These are phyloP conservation scores for Maudiozyma barnettii DNA, from an alignment of 805 yeast species.

Conservation along the genomic window DNA sequence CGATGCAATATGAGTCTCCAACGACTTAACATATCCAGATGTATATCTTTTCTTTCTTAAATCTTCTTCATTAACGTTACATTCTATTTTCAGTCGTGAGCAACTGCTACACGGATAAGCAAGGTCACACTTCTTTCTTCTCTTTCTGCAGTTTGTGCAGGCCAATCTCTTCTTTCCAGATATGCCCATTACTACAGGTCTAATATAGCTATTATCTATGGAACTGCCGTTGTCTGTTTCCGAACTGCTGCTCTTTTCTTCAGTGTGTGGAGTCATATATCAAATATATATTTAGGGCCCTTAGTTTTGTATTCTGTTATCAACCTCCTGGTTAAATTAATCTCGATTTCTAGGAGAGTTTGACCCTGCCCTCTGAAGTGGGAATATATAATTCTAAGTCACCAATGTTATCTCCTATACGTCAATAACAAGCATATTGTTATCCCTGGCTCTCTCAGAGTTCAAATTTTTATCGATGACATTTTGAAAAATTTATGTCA, in stretches of 20 bases:
- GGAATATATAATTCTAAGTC: no score
- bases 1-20: slow-evolving; percentile 29
- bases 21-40: slow-evolving; percentile 39
- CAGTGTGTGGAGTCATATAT: neutral
- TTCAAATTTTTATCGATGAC: no score
- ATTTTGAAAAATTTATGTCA: no score
- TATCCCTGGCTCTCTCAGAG: neutral
- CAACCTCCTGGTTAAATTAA: no score
- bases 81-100: slow-evolving; percentile 33
- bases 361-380: no score
- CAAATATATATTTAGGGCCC: neutral
- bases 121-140: slow-evolving; percentile 40
- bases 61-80: slow-evolving; percentile 40
- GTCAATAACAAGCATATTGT: no score
- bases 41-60: slow-evolving; percentile 43
- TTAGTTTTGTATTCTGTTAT: no score
- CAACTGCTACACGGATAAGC: slow-evolving; percentile 43
- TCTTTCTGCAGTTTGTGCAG: slow-evolving; percentile 27
- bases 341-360: no score
- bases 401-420: no score
- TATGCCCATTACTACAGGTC: slow-evolving; percentile 1
- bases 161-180: slow-evolving; percentile 24
- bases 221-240: neutral
- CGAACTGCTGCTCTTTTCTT: neutral
- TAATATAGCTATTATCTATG: neutral